Evolutionary conservation across 768 basidiomycete species (phyloP), one percentile per base, ranked within the genome.

Genomic region (Mrakia blollopis): DNA sequence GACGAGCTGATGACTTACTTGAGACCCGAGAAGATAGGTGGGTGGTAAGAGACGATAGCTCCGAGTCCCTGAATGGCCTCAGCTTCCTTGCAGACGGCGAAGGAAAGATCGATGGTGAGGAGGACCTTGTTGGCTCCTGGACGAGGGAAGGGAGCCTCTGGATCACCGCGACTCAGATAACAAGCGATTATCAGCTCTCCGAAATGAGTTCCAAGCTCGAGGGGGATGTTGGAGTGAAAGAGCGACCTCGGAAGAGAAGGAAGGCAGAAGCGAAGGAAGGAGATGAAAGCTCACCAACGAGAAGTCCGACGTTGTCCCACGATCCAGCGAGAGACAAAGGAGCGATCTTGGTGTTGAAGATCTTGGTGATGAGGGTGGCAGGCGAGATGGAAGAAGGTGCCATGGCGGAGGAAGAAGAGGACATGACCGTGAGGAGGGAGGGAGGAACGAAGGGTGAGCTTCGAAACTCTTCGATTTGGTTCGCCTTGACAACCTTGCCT

Each of bases 261-360:
- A 37, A 32, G 67, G 16, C 10, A n/a, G n/a, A 13, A 25, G 30
- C 25, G 60, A 61, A 16, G 35, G 60, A n/a, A 47, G n/a, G 41
- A 41, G 25, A 25, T 23, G 61, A 35, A 10, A 57, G 61, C 69
- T 70, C 37, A 72, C 76, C 76, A 57, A 78, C 57, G 61, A 78
- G 77, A 1, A 61, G 47, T 9, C 75, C 77, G 28, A 74, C 73
- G 84, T 98, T 98, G 81, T 98, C 95, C 94, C 95, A 98, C 78
- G 87, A 88, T 79, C 91, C 94, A 25, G 95, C 94, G 11, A 97
- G 86, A 52, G 88, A 86, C 30, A 93, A 87, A 4, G 95, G 95
- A 1, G 94, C 94, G 79, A 97, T 91, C 50, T 81, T 77, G 76
- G 71, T 35, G 68, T 76, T 76, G 71, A 72, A 77, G 72, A 77